A percentile compares a stretch with the other conserved stretches of the same genome.
These are phyloP conservation scores for Cladophialophora carrionii DNA, from an alignment of 2,329 filamentous ascomycete genomes.

Conservation along the genomic window DNA sequence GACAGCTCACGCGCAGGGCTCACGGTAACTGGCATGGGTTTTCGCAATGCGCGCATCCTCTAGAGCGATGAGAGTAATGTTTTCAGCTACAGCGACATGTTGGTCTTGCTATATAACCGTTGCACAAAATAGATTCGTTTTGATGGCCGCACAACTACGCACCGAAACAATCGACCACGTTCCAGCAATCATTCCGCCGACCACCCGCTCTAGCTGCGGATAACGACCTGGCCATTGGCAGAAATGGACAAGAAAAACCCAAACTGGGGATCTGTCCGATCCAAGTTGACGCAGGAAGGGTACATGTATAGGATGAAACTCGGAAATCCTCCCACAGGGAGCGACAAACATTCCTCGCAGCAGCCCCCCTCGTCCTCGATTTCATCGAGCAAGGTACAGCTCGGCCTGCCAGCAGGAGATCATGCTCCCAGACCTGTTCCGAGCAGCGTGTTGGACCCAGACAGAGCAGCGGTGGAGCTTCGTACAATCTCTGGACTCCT, in stretches of 20 bases:
- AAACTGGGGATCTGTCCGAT: constrained; percentile 16
- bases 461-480: constrained; percentile 1
- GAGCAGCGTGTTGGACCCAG: neutral
- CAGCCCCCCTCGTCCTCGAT: constrained; percentile 8
- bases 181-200: neutral
- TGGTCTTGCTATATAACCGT: constrained; percentile 5
- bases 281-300: constrained; percentile 16
- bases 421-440: neutral
- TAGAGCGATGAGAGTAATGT: neutral
- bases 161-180: neutral
- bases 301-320: constrained; percentile 22
- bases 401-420: neutral
- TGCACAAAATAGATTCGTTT: neutral
- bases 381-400: constrained; percentile 5
- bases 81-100: neutral
- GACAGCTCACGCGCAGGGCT: neutral
- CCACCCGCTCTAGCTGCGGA: neutral
- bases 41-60: neutral
- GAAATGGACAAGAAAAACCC: constrained; percentile 11
- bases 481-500: constrained; percentile 16
- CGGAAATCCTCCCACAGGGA: constrained; percentile 7
- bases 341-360: constrained; percentile 1
- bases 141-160: neutral
- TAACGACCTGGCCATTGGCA: neutral
- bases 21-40: neutral